Evolutionary conservation across 2,329 filamentous ascomycete genomes (phyloP).

Genomic region (Colletotrichum sp.): DNA sequence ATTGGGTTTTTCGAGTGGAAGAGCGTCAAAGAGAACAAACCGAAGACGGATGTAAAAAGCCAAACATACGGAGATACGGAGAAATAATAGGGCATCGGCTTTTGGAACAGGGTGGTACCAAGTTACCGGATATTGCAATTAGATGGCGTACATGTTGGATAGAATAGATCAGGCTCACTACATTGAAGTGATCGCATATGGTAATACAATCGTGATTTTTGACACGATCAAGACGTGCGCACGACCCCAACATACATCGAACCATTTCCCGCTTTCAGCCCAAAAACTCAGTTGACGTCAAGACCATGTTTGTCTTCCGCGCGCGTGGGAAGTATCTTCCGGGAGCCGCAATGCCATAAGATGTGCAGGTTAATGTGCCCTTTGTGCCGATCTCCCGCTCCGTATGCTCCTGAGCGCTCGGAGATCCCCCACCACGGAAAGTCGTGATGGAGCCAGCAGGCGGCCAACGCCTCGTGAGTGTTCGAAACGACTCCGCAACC

Average conservation of each 20-base stretch:
- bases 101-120: neutral
- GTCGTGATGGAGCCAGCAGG: neutral
- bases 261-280: neutral
- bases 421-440: neutral
- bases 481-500: constrained; percentile 11
- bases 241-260: neutral
- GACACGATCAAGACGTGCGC: neutral
- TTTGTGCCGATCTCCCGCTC: constrained; percentile 6
- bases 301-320: neutral
- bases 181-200: neutral
- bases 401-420: neutral
- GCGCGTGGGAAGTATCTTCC: neutral
- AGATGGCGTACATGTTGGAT: neutral
- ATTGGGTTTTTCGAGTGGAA: constrained; percentile 17
- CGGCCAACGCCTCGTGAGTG: neutral
- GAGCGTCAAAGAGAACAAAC: neutral
- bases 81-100: neutral
- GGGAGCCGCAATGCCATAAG: neutral
- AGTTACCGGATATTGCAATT: neutral
- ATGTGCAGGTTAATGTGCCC: neutral
- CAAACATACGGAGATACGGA: neutral
- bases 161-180: neutral
- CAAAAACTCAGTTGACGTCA: neutral
- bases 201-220: neutral
- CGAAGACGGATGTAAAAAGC: neutral